These are phyloP conservation scores for Lactifluus pinguis DNA, from an alignment of 768 basidiomycete genomes.

Conservation along the genomic window DNA sequence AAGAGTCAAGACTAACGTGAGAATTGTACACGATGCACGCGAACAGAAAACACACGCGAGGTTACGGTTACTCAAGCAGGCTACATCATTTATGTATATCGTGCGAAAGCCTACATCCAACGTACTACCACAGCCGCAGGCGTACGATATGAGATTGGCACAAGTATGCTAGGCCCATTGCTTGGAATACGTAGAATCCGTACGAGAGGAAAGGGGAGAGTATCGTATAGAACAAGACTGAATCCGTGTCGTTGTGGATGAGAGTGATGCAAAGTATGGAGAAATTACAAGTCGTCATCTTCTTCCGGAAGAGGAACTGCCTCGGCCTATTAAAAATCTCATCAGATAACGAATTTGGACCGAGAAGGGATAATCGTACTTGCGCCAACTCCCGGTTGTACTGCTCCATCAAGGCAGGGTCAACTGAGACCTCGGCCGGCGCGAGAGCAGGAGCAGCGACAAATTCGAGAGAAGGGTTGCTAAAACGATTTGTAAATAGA, in stretches of 20 bases:
- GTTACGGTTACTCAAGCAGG: background rate
- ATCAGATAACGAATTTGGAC: constrained; percentile 1
- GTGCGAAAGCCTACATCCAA: constrained; percentile 1
- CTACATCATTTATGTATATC: constrained; percentile 4
- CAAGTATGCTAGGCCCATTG: background rate
- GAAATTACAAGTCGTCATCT: constrained; percentile 70
- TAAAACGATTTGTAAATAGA: constrained; percentile 24
- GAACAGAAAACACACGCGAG: too few relatives aligned
- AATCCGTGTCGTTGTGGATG: constrained; percentile 2
- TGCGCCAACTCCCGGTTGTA: constrained; percentile 70
- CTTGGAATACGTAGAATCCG: constrained; percentile 3
- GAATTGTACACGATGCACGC: background rate
- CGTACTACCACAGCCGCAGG: background rate
- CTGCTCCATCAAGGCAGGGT: constrained; percentile 63
- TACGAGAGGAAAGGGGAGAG: background rate
- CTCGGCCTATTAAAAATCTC: constrained; percentile 50
- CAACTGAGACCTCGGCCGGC: constrained; percentile 87
- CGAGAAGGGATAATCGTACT: constrained; percentile 32
- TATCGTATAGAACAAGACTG: constrained; percentile 9
- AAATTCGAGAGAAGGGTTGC: constrained; percentile 84
- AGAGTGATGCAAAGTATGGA: constrained; percentile 8
- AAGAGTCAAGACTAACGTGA: background rate
- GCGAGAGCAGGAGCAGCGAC: constrained; percentile 94
- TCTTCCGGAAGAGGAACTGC: constrained; percentile 95
- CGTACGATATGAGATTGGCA: background rate